A percentile compares a stretch with the other conserved stretches of the same genome.
phyloP scores from a whole-genome alignment of 768 basidiomycete species.

The Lactarius sp. region DNA sequence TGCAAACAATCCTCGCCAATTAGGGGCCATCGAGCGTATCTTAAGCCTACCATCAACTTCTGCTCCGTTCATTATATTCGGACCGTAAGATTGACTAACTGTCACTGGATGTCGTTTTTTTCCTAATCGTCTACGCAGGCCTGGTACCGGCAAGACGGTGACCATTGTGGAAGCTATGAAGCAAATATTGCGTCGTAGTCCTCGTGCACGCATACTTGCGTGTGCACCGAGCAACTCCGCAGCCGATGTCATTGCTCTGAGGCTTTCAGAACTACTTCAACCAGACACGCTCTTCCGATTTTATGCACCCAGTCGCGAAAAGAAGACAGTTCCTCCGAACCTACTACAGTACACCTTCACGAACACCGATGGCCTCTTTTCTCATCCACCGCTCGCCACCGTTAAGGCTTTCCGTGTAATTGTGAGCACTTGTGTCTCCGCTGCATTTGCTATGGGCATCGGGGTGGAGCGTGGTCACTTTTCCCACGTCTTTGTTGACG shows the following conservation, averaged over 20 bases:
- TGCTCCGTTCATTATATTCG: constrained; percentile 55
- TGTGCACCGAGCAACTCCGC: constrained; percentile 69
- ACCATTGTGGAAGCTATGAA: constrained; percentile 59
- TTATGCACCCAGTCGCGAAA: constrained; percentile 48
- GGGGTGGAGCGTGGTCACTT: constrained; percentile 60
- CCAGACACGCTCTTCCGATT: constrained; percentile 48
- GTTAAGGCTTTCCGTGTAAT: constrained; percentile 44
- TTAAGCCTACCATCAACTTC: constrained; percentile 24
- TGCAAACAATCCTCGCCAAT: constrained; percentile 3
- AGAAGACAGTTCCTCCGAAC: constrained; percentile 38
- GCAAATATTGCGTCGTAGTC: constrained; percentile 45
- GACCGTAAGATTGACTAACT: constrained; percentile 46
- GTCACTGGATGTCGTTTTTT: not conserved
- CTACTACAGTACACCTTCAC: constrained; percentile 34
- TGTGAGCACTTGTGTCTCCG: constrained; percentile 63
- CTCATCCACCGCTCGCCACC: not conserved
- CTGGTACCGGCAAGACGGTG: constrained; percentile 65
- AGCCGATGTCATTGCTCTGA: constrained; percentile 41
- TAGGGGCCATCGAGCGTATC: not conserved
- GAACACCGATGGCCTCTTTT: constrained; percentile 34
- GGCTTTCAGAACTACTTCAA: constrained; percentile 35
- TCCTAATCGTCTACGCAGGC: constrained; percentile 33
- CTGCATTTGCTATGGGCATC: constrained; percentile 49
- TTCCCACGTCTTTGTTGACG: constrained; percentile 64
- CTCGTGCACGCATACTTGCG: constrained; percentile 47